phyloP scores from a whole-genome alignment of 495 filamentous ascomycete species.

The Penicillium lividum region DNA sequence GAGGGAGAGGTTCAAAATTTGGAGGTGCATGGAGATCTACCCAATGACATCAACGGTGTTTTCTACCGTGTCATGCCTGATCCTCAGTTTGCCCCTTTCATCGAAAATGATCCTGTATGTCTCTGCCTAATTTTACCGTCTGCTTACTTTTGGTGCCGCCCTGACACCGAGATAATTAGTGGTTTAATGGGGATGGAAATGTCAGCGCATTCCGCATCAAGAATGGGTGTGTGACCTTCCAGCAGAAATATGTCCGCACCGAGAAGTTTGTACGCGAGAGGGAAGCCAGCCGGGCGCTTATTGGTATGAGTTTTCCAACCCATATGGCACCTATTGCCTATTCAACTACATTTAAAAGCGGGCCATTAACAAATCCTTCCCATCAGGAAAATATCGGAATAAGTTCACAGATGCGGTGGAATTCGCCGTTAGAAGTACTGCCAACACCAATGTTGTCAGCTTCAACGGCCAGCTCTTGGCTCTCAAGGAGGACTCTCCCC shows the following conservation, averaged over 20 bases:
- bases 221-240: constrained; percentile 50
- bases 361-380: not conserved
- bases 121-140: not conserved
- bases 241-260: constrained; percentile 55
- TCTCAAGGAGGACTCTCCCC: constrained; percentile 55
- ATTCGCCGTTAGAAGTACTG: constrained; percentile 49
- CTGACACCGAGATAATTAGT: constrained; percentile 9
- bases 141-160: not conserved
- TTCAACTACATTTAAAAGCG: not conserved
- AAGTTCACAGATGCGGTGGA: constrained; percentile 54
- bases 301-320: constrained; percentile 22
- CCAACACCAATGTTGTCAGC: constrained; percentile 58
- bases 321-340: not conserved
- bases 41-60: constrained; percentile 33
- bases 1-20: constrained; percentile 21
- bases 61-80: constrained; percentile 34
- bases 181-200: constrained; percentile 38
- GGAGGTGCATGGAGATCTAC: constrained; percentile 28
- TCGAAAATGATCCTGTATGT: constrained; percentile 23
- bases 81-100: constrained; percentile 25
- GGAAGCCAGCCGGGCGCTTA: constrained; percentile 38
- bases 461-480: constrained; percentile 55
- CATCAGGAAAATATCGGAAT: constrained; percentile 53
- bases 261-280: constrained; percentile 49
- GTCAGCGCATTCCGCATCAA: constrained; percentile 56